Percentiles rank a stretch among this genome's conserved stretches.
Conservation (phyloP, 495 filamentous ascomycete genomes). For the Wilcoxina mikolae region DNA sequence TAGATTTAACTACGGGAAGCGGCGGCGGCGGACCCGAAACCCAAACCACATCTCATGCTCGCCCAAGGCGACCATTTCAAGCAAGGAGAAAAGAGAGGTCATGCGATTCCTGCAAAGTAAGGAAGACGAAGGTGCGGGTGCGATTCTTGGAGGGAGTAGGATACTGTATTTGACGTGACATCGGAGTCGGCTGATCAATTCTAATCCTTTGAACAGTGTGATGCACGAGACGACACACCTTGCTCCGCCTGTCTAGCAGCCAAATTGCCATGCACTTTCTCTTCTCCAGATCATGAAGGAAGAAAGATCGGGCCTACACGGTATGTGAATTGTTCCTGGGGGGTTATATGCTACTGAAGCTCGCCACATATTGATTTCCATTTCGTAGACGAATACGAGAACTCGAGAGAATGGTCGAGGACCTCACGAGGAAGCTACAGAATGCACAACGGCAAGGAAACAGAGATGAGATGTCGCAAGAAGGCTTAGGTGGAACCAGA, state of each 20-base stretch:
- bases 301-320: conserved; percentile 26
- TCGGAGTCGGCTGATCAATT: background rate
- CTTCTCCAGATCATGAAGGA: conserved; percentile 24
- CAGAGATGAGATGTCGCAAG: background rate
- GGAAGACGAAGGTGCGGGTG: conserved; percentile 5
- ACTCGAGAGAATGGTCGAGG: conserved; percentile 22
- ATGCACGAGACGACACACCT: conserved; percentile 24
- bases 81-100: conserved; percentile 4
- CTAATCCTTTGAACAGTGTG: conserved; percentile 14
- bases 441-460: background rate
- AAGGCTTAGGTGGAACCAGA: background rate
- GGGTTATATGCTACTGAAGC: background rate
- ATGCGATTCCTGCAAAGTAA: conserved; percentile 5
- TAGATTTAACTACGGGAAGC: background rate
- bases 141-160: background rate
- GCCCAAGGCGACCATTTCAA: background rate
- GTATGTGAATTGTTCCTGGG: conserved; percentile 9
- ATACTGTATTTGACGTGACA: background rate
- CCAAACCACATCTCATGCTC: background rate
- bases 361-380: background rate
- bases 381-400: conserved; percentile 20
- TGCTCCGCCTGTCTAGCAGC: conserved; percentile 26
- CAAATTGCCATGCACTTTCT: conserved; percentile 25
- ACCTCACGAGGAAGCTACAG: conserved; percentile 19
- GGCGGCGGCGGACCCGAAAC: background rate